Conservation (phyloP, 805 yeast genomes). For the Candida verbasci region DNA sequence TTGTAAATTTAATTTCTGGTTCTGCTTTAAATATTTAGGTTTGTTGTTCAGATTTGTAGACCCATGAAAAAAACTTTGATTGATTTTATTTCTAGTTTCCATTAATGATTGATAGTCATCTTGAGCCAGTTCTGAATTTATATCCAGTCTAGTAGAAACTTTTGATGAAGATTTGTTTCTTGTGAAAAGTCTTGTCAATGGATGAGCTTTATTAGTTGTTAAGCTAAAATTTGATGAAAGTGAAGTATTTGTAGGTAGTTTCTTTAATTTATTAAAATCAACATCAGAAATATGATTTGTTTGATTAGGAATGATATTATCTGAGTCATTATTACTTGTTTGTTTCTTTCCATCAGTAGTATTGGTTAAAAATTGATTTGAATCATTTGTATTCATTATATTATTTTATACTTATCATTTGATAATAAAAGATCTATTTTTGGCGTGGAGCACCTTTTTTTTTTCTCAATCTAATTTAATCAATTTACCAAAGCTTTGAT, state of each 20-base stretch:
- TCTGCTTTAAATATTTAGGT: conserved; percentile 9
- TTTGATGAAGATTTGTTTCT: conserved; percentile 21
- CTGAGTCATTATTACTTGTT: background rate
- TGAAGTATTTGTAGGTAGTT: conserved; percentile 24
- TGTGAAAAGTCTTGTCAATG: conserved; percentile 27
- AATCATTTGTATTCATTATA: too few relatives aligned
- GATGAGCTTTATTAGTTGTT: conserved; percentile 21
- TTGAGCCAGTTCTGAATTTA: conserved; percentile 7
- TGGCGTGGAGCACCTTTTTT: too few relatives aligned
- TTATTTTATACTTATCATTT: too few relatives aligned
- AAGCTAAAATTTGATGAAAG: conserved; percentile 17
- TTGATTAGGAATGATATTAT: background rate
- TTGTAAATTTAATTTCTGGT: conserved; percentile 20
- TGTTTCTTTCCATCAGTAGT: too few relatives aligned
- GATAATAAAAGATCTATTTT: too few relatives aligned
- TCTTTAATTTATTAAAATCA: conserved; percentile 30
- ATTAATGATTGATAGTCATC: conserved; percentile 7
- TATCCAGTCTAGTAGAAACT: conserved; percentile 10
- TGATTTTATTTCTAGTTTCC: background rate
- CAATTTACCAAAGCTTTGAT: too few relatives aligned
- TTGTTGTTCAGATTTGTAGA: conserved; percentile 7
- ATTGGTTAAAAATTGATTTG: too few relatives aligned
- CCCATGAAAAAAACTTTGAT: background rate
- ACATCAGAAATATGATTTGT: conserved; percentile 22
- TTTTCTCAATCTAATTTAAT: too few relatives aligned